These are phyloP conservation scores for Nicotiana benthamiana DNA, from an alignment of 257 asterid species.

Conservation along the genomic window DNA sequence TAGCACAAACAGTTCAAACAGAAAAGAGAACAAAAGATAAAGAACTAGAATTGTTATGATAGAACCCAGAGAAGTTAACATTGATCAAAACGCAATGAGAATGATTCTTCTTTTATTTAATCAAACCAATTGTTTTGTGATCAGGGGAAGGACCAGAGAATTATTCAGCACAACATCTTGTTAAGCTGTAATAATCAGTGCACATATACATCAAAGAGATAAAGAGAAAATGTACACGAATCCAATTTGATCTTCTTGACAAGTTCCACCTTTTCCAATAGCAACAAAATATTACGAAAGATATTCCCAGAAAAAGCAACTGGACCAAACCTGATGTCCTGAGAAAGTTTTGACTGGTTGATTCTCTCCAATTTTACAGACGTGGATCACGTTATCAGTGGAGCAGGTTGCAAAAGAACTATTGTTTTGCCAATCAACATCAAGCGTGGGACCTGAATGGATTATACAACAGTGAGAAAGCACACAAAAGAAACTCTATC, in stretches of 20 bases:
- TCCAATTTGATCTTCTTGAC: not conserved
- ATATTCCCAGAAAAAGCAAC: not conserved
- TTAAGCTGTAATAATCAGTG: not conserved
- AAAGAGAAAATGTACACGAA: not conserved
- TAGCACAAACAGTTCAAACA: not conserved
- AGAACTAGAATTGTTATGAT: not conserved
- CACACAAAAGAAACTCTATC: not conserved
- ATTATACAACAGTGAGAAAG: not conserved
- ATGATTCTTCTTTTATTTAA: not conserved
- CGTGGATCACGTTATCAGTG: slow-evolving; percentile 77
- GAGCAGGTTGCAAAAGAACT: slow-evolving; percentile 85
- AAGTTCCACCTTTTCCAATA: not conserved
- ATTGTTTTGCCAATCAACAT: slow-evolving; percentile 92
- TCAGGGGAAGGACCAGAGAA: not conserved
- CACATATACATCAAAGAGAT: not conserved
- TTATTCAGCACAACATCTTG: not conserved
- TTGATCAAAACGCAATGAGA: not conserved
- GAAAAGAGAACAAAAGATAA: not conserved
- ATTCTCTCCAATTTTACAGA: slow-evolving; percentile 85
- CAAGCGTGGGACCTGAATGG: slow-evolving; percentile 70
- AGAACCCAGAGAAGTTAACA: not conserved
- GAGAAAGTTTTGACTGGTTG: slow-evolving; percentile 62
- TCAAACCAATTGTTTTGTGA: not conserved
- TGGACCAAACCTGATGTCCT: slow-evolving; percentile 66
- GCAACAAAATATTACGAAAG: not conserved